These are phyloP conservation scores for Arabis hirsuta DNA, from an alignment of 345 rosid species.

Conservation along the genomic window DNA sequence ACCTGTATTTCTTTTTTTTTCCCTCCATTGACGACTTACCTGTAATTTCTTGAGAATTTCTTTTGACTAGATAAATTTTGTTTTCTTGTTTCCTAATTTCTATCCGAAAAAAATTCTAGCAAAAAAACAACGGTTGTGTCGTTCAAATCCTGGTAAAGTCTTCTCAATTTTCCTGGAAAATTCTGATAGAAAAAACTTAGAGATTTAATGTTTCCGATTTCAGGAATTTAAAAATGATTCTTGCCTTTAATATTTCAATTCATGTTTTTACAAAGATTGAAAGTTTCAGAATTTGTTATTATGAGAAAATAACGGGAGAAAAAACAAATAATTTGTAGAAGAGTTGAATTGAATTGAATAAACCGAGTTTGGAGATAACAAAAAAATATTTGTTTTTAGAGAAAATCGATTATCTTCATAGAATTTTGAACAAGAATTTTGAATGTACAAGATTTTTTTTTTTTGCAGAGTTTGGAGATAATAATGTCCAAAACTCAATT, in stretches of 20 bases:
- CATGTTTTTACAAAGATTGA: slow-evolving; percentile 7
- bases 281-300: neutral
- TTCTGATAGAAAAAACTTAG: neutral
- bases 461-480: slow-evolving; percentile 33
- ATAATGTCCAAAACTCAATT: slow-evolving; percentile 58
- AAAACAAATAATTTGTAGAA: neutral
- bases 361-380: too few species aligned
- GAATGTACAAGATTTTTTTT: too few species aligned
- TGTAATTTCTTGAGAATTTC: slow-evolving; percentile 14
- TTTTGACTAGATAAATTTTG: slow-evolving; percentile 3
- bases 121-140: slow-evolving; percentile 9
- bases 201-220: neutral
- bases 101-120: neutral
- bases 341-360: too few species aligned
- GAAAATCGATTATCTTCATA: neutral
- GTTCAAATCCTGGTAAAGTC: slow-evolving; percentile 36
- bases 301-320: neutral
- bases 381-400: too few species aligned
- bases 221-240: neutral
- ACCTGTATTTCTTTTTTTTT: neutral
- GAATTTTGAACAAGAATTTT: neutral
- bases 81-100: slow-evolving; percentile 15
- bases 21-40: slow-evolving; percentile 8
- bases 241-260: neutral
- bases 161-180: slow-evolving; percentile 14